Evolutionary conservation across 1,139 yeast genomes (phyloP).

Genomic region (Suhomyces wounanorum): DNA sequence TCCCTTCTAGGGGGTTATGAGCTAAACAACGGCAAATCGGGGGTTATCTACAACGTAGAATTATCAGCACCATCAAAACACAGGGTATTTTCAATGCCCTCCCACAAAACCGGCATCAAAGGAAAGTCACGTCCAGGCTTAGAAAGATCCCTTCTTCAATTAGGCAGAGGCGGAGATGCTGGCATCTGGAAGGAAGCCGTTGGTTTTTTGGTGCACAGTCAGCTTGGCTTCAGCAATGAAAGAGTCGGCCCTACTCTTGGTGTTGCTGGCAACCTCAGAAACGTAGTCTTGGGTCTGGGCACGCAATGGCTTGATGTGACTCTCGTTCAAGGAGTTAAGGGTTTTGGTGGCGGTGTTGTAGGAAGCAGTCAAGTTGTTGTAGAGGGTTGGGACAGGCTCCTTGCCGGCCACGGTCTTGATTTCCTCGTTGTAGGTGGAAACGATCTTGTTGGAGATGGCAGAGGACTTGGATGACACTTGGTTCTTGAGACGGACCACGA

Average conservation of each 20-base stretch:
- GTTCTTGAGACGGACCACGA: constrained; percentile 29
- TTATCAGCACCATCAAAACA: neutral
- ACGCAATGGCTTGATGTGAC: constrained; percentile 44
- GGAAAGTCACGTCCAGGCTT: neutral
- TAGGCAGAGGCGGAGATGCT: constrained; percentile 21
- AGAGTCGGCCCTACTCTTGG: constrained; percentile 34
- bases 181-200: constrained; percentile 19
- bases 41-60: neutral
- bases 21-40: neutral
- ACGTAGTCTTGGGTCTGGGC: constrained; percentile 44
- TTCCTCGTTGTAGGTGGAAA: constrained; percentile 40
- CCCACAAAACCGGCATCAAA: too few species aligned
- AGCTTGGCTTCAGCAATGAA: constrained; percentile 36
- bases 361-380: constrained; percentile 39
- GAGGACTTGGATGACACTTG: constrained; percentile 32
- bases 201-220: constrained; percentile 16
- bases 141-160: neutral
- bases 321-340: constrained; percentile 37
- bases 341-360: constrained; percentile 39
- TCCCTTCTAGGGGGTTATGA: constrained; percentile 4
- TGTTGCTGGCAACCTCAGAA: constrained; percentile 37
- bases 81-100: neutral
- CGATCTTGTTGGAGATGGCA: constrained; percentile 35
- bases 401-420: constrained; percentile 20
- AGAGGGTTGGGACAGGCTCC: constrained; percentile 13